These are phyloP conservation scores for Podila clonocystis DNA, from an alignment of 192 early-diverging fungal species.

Conservation along the genomic window DNA sequence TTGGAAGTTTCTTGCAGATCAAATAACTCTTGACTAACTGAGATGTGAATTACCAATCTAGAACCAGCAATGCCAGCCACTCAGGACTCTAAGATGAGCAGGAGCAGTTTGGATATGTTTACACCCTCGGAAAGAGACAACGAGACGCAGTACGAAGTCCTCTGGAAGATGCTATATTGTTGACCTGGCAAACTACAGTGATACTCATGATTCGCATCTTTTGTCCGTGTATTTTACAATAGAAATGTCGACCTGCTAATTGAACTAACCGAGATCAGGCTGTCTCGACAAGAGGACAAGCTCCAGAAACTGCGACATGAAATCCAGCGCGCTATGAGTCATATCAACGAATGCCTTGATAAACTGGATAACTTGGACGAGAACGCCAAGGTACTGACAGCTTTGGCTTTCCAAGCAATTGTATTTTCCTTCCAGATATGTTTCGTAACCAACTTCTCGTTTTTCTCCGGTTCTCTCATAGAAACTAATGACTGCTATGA, in stretches of 20 bases:
- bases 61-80: background rate
- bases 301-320: conserved; percentile 1
- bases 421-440: background rate
- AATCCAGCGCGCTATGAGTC: conserved; percentile 8
- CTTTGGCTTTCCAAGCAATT: background rate
- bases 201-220: background rate
- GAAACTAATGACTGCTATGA: conserved; percentile 7
- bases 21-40: background rate
- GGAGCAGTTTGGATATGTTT: background rate
- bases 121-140: background rate
- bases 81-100: background rate
- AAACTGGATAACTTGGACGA: conserved; percentile 29
- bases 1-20: background rate
- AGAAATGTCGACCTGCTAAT: conserved; percentile 27
- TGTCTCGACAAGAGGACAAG: conserved; percentile 17
- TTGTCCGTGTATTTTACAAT: background rate
- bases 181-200: background rate
- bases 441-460: background rate
- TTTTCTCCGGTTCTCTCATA: background rate
- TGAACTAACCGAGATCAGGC: conserved; percentile 20
- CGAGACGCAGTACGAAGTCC: background rate
- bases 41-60: too few species aligned
- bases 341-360: conserved; percentile 16
- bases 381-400: conserved; percentile 27
- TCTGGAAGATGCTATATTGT: background rate